Conservation (phyloP, 352 stramenopile genomes). For the Globisporangium lucens region DNA sequence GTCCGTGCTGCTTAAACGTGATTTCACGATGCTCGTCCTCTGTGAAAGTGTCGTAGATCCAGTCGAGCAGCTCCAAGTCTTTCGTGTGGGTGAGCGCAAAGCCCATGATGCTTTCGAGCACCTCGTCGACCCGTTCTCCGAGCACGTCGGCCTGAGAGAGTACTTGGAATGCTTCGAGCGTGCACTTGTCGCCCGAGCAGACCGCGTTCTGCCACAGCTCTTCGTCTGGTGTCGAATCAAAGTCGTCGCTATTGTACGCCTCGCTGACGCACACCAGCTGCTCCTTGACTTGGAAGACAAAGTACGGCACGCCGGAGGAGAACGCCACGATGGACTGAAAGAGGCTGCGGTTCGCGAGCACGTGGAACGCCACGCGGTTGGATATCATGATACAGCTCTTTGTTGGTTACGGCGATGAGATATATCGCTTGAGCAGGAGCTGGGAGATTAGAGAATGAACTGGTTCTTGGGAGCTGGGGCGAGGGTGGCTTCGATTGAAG, state of each 20-base stretch:
- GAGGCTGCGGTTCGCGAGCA: background rate
- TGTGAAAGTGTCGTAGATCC: constrained; percentile 1
- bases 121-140: background rate
- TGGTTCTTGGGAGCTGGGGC: too few species aligned
- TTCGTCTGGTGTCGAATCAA: background rate
- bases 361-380: background rate
- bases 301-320: background rate
- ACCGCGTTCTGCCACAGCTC: background rate
- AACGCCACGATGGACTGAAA: background rate
- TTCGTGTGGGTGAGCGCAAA: background rate
- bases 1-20: background rate
- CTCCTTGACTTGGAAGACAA: background rate
- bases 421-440: background rate
- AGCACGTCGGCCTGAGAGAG: background rate
- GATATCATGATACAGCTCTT: background rate
- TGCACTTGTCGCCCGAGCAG: background rate
- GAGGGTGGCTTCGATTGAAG: too few species aligned
- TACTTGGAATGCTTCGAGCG: background rate
- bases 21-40: background rate
- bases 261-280: background rate
- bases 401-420: background rate
- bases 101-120: background rate
- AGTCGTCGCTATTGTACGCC: background rate
- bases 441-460: background rate
- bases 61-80: background rate